Evolutionary conservation across 2,329 filamentous ascomycete species (phyloP), one percentile per base, ranked within the genome.

Genomic region (Aschersonia sp.): DNA sequence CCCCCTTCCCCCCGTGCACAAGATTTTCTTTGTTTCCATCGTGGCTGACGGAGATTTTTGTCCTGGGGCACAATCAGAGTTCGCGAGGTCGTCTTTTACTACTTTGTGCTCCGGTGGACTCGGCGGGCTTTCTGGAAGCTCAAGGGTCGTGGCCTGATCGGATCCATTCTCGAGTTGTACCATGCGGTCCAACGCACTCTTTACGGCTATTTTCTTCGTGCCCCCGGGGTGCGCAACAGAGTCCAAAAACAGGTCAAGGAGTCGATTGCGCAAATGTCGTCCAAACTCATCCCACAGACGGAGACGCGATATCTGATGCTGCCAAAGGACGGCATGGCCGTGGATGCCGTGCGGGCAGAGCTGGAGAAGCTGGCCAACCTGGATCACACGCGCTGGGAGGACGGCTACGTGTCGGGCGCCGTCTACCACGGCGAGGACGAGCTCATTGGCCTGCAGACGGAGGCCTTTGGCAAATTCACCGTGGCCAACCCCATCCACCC

Each of bases 401-500:
- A 97, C 63, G 92, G 92, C 7, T 83, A 79, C 53, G 92, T 98
- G 47, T 94, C 86, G 41, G 92, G 92, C 32, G 90, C 92, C 31
- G 92, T 98, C 35, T 98, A 98, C 62, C 90, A 97, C 61, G 92
- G 92, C 53, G 92, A 92, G 47, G 77, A 85, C 40, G 81, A 84
- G 43, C 68, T 98, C 55, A 67, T 92, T 51, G 78, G 83, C 59
- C 71, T 98, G 40, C 92, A 98, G 69, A 85, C 86, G 5, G 87
- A 95, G 62, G 90, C 92, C 0, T 97, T 90, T 72, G 84, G 85
- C 54, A 84, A 85, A 65, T 98, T 98, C 63, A 90, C 88, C 45
- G 92, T 98, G 32, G 78, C 88, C 40, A 98, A 98, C 64, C 92
- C 92, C 4, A 92, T 98, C 55, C 92, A 98, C 64, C 92, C 92